Evolutionary conservation across 148 eudicot genomes (phyloP).

Genomic region (Pharnaceum exiguum): DNA sequence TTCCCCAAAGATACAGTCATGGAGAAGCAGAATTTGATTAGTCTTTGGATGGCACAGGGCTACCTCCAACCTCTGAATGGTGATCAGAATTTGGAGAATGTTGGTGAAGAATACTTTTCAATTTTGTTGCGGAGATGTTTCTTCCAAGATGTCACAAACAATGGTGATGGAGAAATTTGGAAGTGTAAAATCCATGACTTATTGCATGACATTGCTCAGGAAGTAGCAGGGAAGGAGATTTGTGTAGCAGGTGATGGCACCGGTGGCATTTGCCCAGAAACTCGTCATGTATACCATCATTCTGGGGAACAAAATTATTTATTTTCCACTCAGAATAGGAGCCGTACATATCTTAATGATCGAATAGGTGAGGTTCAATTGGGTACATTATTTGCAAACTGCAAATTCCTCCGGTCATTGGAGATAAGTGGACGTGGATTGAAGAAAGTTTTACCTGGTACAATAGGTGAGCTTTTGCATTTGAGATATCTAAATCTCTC

Average conservation of each 20-base stretch:
- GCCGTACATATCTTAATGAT: neutral
- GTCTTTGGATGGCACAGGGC: no score
- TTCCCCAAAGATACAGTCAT: no score
- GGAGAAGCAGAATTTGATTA: no score
- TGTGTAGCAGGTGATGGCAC: no score
- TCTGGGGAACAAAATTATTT: rapidly evolving
- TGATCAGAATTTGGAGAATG: no score
- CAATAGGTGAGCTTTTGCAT: slow-evolving; percentile 13
- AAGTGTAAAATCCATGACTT: no score
- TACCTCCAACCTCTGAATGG: no score
- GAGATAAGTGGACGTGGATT: neutral
- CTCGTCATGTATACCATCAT: neutral
- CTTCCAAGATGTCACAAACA: no score
- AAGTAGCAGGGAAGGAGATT: neutral
- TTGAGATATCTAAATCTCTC: slow-evolving; percentile 13
- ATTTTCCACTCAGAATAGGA: neutral
- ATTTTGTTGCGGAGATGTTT: no score
- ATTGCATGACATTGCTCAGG: no score
- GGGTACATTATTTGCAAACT: neutral
- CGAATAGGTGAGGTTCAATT: neutral
- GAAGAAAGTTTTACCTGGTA: neutral
- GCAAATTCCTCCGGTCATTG: slow-evolving; percentile 1
- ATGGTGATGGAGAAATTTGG: no score
- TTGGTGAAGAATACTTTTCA: no score
- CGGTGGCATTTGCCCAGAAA: neutral